These are phyloP conservation scores for Rhododendron henanense DNA, from an alignment of 148 eudicot genomes.

Conservation along the genomic window DNA sequence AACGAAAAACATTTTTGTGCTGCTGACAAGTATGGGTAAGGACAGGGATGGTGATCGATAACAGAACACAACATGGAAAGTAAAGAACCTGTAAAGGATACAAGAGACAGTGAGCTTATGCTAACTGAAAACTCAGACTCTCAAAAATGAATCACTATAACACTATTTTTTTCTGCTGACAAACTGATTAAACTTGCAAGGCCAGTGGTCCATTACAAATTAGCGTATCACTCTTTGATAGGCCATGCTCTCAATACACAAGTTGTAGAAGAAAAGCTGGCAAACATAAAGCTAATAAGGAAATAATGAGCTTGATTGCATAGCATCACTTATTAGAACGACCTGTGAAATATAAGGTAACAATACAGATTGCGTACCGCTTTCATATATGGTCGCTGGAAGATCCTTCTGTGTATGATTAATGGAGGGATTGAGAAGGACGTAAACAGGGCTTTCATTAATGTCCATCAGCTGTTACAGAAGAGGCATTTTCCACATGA, in stretches of 20 bases:
- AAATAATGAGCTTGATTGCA: not conserved
- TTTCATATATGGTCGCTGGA: constrained; percentile 74
- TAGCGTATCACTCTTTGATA: not conserved
- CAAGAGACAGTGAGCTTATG: not conserved
- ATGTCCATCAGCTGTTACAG: constrained; percentile 75
- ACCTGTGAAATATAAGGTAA: not conserved
- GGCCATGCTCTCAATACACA: not conserved
- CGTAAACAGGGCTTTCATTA: constrained; percentile 84
- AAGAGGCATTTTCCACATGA: constrained; percentile 1
- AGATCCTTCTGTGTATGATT: constrained; percentile 86
- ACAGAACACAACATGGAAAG: not conserved
- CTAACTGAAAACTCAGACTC: not conserved
- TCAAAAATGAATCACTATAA: not conserved
- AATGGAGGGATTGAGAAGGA: constrained; percentile 74
- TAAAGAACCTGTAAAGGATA: not conserved
- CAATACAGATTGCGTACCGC: constrained; percentile 44
- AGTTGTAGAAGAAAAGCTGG: not conserved
- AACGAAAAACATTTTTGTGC: not conserved
- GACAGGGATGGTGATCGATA: not conserved
- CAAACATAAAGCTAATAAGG: not conserved
- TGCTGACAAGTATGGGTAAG: not conserved
- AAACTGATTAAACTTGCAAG: not conserved
- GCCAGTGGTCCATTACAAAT: not conserved
- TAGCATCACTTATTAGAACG: not conserved
- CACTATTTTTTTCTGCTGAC: not conserved